These are phyloP conservation scores for Inonotus hispidus DNA, from an alignment of 1,284 basidiomycete species.

Conservation along the genomic window DNA sequence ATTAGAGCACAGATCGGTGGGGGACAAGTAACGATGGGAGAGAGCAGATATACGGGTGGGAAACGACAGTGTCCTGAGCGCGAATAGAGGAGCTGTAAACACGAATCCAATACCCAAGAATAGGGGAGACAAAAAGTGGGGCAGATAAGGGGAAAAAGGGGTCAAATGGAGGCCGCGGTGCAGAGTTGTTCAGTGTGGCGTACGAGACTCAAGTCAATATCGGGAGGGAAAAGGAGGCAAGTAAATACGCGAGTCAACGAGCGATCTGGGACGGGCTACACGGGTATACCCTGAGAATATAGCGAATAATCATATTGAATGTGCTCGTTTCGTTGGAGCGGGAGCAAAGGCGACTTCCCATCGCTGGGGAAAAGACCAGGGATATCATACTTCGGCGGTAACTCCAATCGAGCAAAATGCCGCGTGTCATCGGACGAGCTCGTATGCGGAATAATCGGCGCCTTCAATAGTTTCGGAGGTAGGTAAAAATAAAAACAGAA, in stretches of 20 bases:
- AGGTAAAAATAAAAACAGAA: not conserved
- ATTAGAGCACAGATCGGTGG: not conserved
- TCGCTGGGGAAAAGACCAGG: constrained; percentile 68
- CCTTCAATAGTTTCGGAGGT: constrained; percentile 37
- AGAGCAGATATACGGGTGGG: not conserved
- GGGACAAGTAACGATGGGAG: not conserved
- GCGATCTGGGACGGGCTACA: not conserved
- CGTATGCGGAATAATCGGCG: constrained; percentile 76
- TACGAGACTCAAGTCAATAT: not conserved
- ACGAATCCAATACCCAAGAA: not conserved
- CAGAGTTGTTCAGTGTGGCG: not conserved
- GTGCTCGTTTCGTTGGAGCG: constrained; percentile 59
- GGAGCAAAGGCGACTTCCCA: constrained; percentile 38
- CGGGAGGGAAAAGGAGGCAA: not conserved
- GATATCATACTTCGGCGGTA: constrained; percentile 71
- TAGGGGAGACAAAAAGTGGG: not conserved
- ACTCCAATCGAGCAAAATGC: constrained; percentile 71
- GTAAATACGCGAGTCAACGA: not conserved
- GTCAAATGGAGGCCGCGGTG: not conserved
- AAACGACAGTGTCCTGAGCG: not conserved
- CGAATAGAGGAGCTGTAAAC: not conserved
- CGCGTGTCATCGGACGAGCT: constrained; percentile 74
- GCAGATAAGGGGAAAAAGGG: not conserved
- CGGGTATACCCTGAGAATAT: not conserved
- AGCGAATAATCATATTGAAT: constrained; percentile 48